Evolutionary conservation across 31 red algal genomes (phyloP).

Genomic region (Asparagopsis taxiformis): DNA sequence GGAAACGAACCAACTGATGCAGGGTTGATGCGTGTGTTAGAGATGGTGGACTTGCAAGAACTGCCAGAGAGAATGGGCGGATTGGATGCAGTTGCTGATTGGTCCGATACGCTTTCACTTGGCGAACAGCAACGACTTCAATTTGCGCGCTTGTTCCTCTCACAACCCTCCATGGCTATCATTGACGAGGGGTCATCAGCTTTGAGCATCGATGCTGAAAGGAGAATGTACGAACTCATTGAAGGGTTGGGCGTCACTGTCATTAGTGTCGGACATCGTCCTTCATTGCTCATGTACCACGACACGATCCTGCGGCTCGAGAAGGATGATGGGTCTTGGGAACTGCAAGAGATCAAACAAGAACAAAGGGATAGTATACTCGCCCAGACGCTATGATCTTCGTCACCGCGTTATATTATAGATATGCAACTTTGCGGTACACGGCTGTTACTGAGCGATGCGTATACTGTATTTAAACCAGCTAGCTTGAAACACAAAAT

Average conservation of each 20-base stretch:
- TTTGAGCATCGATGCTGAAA: conserved; percentile 69
- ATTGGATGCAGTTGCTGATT: conserved; percentile 69
- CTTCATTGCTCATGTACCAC: conserved; percentile 79
- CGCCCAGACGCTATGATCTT: conserved; percentile 21
- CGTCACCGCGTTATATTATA: too few relatives aligned
- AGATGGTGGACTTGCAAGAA: conserved; percentile 59
- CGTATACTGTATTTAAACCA: too few relatives aligned
- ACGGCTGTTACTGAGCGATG: too few relatives aligned
- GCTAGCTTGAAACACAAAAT: too few relatives aligned
- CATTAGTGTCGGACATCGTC: conserved; percentile 89
- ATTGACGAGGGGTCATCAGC: conserved; percentile 86
- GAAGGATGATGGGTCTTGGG: conserved; percentile 6
- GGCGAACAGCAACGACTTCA: conserved; percentile 93
- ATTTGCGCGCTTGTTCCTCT: conserved; percentile 78
- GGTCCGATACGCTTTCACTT: conserved; percentile 75
- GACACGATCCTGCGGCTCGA: conserved; percentile 56
- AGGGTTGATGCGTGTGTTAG: conserved; percentile 31
- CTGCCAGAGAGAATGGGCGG: conserved; percentile 66
- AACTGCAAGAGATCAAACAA: conserved; percentile 48
- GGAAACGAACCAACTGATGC: conserved; percentile 24
- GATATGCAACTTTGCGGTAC: too few relatives aligned
- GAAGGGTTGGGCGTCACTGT: conserved; percentile 37
- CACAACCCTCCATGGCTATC: conserved; percentile 59
- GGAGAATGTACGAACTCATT: conserved; percentile 76
- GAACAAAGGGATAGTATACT: conserved; percentile 42